These are phyloP conservation scores for Apophysomyces elegans DNA, from an alignment of 371 early-diverging fungal genomes.

Conservation along the genomic window DNA sequence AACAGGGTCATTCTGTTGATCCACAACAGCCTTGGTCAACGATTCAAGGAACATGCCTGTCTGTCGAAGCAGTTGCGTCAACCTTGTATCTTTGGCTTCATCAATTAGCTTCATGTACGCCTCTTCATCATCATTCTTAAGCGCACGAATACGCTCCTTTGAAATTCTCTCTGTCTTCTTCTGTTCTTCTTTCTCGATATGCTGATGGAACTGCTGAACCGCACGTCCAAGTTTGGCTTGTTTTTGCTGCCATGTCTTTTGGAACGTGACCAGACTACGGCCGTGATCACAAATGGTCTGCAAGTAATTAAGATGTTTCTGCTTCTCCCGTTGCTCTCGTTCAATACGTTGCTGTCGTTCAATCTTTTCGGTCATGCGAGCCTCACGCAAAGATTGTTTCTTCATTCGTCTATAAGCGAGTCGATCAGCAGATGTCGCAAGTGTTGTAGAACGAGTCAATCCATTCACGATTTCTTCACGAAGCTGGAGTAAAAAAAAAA, in stretches of 20 bases:
- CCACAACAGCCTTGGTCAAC: constrained; percentile 77
- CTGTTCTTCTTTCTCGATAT: constrained; percentile 91
- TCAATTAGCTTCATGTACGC: constrained; percentile 94
- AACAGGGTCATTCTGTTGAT: constrained; percentile 74
- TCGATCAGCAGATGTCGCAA: constrained; percentile 83
- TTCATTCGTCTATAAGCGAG: constrained; percentile 83
- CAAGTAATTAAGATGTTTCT: constrained; percentile 83
- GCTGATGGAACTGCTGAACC: constrained; percentile 80
- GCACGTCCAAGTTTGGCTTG: constrained; percentile 76
- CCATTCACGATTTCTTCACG: constrained; percentile 80
- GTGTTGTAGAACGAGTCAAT: constrained; percentile 68
- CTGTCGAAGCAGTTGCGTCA: constrained; percentile 89
- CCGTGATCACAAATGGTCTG: constrained; percentile 81
- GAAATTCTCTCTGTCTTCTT: constrained; percentile 79
- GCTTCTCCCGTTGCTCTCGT: constrained; percentile 83
- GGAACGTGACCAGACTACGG: constrained; percentile 67
- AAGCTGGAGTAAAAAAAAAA: constrained; percentile 47
- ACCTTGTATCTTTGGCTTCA: constrained; percentile 95
- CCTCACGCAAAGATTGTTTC: constrained; percentile 89
- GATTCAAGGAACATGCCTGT: constrained; percentile 86
- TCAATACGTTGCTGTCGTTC: constrained; percentile 90
- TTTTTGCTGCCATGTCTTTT: constrained; percentile 64
- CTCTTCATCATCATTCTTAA: constrained; percentile 95
- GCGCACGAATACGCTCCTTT: constrained; percentile 94
- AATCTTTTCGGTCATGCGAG: constrained; percentile 87